Evolutionary conservation across 1,284 basidiomycete species (phyloP).

Genomic region (Marasmius tenuissimus): DNA sequence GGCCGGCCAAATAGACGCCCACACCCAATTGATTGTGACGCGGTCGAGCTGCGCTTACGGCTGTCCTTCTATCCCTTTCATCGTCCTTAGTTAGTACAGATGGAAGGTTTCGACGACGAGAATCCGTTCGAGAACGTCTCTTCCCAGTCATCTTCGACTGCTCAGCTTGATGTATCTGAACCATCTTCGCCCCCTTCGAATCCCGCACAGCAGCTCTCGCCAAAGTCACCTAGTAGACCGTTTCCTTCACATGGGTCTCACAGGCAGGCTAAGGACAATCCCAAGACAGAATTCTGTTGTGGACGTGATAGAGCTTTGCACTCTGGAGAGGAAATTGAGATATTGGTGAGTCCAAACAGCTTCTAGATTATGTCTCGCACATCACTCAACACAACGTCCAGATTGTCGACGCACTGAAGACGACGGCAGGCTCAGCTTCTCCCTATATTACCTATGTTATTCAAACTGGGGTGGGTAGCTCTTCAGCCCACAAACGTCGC

Average conservation of each 20-base stretch:
- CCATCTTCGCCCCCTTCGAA: conserved; percentile 58
- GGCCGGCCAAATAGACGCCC: too few relatives aligned
- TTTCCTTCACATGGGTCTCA: conserved; percentile 58
- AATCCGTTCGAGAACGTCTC: conserved; percentile 76
- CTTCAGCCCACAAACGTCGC: neutral
- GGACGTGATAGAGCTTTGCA: conserved; percentile 71
- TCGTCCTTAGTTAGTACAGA: conserved; percentile 21
- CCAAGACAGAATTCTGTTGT: conserved; percentile 77
- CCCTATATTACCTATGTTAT: conserved; percentile 97
- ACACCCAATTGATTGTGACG: neutral
- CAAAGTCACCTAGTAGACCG: conserved; percentile 40
- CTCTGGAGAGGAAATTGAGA: conserved; percentile 78
- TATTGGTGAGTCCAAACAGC: conserved; percentile 55
- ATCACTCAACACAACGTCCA: conserved; percentile 26
- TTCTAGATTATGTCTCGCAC: neutral
- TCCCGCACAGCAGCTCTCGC: conserved; percentile 38
- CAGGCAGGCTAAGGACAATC: conserved; percentile 45
- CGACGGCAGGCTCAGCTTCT: conserved; percentile 79
- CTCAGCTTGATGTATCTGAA: conserved; percentile 61
- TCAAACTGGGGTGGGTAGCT: conserved; percentile 75
- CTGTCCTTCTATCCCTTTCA: neutral
- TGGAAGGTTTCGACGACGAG: conserved; percentile 77
- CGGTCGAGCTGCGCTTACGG: neutral
- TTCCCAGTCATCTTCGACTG: conserved; percentile 66
- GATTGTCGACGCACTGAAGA: conserved; percentile 97